phyloP scores from a whole-genome alignment of 805 yeast genomes.

The Metschnikowia reukaufii region DNA sequence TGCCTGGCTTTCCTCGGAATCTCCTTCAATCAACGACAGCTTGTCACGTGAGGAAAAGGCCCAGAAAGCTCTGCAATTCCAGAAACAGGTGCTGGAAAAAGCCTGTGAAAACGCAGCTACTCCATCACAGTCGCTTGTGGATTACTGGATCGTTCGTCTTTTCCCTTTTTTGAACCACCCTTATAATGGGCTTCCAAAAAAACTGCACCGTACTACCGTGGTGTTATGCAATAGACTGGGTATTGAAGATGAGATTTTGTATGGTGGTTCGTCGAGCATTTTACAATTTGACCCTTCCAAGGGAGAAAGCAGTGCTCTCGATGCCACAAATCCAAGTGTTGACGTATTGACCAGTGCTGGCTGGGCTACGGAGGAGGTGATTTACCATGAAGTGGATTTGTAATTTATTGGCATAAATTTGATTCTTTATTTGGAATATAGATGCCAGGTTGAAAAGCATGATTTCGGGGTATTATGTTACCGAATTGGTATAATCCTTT shows the following conservation, averaged over 20 bases:
- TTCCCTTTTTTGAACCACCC: constrained; percentile 55
- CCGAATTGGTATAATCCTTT: no score
- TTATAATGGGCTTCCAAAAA: constrained; percentile 24
- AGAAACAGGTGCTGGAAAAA: constrained; percentile 5
- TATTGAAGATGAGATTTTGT: constrained; percentile 64
- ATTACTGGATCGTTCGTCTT: constrained; percentile 76
- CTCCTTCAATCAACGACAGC: constrained; percentile 38
- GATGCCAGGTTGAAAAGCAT: no score
- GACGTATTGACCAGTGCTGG: constrained; percentile 56
- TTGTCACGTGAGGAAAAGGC: constrained; percentile 17
- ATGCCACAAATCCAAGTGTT: constrained; percentile 46
- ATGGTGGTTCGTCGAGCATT: constrained; percentile 66
- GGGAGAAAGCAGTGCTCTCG: constrained; percentile 34
- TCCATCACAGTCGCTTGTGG: constrained; percentile 31
- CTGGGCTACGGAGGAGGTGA: constrained; percentile 63
- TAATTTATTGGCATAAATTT: not conserved
- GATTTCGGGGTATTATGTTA: no score
- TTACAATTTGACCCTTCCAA: constrained; percentile 45
- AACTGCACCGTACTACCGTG: constrained; percentile 31
- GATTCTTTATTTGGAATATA: not conserved
- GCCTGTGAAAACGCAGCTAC: constrained; percentile 5
- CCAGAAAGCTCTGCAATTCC: constrained; percentile 10
- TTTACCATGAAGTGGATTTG: constrained; percentile 58
- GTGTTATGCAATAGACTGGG: constrained; percentile 75
- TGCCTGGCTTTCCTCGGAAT: constrained; percentile 73